A percentile compares a stretch with the other conserved stretches of the same genome.
phyloP scores from a whole-genome alignment of 768 basidiomycete genomes.

The Phanerodontia chrysosporium region DNA sequence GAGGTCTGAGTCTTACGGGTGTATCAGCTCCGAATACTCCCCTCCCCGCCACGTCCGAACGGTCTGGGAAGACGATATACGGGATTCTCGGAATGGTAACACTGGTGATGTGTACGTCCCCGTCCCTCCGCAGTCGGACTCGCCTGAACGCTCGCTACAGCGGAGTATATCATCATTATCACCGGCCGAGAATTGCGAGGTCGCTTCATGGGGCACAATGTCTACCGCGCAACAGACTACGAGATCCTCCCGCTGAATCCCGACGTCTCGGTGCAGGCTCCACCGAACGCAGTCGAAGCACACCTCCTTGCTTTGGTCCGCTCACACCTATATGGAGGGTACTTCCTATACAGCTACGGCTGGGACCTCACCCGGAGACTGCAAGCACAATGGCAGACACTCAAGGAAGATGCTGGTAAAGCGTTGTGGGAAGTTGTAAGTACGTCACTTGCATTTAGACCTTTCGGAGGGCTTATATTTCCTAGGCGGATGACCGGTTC shows the following conservation, averaged over 20 bases:
- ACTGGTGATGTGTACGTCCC: conserved; percentile 62
- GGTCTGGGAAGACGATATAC: conserved; percentile 63
- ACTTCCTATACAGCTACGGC: conserved; percentile 85
- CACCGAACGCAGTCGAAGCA: conserved; percentile 82
- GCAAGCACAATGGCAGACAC: conserved; percentile 72
- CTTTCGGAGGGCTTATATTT: not conserved
- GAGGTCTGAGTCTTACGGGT: not conserved
- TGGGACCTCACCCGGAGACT: conserved; percentile 87
- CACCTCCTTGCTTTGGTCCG: conserved; percentile 84
- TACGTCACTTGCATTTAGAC: conserved; percentile 6
- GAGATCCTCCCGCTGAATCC: conserved; percentile 85
- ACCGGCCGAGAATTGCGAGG: conserved; percentile 78
- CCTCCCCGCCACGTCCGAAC: conserved; percentile 50
- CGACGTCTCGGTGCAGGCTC: conserved; percentile 57
- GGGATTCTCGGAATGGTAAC: conserved; percentile 76
- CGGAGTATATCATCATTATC: conserved; percentile 89
- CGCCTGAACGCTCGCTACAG: conserved; percentile 35
- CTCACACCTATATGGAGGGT: conserved; percentile 75
- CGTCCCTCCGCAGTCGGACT: not conserved
- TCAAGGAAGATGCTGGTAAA: conserved; percentile 46
- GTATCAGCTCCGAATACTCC: conserved; percentile 48
- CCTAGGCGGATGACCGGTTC: conserved; percentile 88
- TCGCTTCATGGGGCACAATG: conserved; percentile 76
- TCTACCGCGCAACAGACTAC: conserved; percentile 89
- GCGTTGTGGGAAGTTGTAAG: conserved; percentile 77